These are phyloP conservation scores for Geosmithia flava DNA, from an alignment of 2,329 filamentous ascomycete genomes.

Conservation along the genomic window DNA sequence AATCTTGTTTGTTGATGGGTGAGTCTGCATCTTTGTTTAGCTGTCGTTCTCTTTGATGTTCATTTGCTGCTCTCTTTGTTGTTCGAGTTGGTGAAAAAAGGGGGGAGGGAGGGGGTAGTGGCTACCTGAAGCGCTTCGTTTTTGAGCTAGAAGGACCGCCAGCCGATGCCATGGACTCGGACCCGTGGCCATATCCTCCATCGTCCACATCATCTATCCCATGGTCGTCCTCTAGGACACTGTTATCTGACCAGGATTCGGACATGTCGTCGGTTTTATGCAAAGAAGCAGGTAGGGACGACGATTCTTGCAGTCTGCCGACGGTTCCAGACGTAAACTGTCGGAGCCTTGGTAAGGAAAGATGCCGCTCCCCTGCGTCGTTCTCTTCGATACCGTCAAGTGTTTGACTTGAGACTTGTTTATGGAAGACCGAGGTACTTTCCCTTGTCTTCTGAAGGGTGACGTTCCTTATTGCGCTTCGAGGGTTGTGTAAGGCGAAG, in stretches of 20 bases:
- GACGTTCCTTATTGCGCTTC: background rate
- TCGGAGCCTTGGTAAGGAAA: no score
- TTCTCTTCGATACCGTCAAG: background rate
- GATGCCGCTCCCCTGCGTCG: background rate
- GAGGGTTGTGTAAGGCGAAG: background rate
- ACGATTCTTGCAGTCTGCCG: background rate
- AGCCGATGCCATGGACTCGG: slow-evolving; percentile 36
- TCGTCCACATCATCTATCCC: slow-evolving; percentile 22
- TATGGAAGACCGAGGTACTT: background rate
- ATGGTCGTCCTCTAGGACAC: slow-evolving; percentile 42
- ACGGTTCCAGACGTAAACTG: background rate
- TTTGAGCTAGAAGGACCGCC: slow-evolving; percentile 48
- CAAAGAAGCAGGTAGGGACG: background rate
- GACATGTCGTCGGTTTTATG: background rate
- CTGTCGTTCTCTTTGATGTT: background rate
- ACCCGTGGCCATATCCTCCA: slow-evolving; percentile 5
- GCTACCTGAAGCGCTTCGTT: slow-evolving; percentile 70
- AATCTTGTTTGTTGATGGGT: slow-evolving; percentile 97
- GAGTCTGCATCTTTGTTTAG: slow-evolving; percentile 41
- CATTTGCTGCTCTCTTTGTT: no score
- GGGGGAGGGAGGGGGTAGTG: background rate
- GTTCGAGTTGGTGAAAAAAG: background rate
- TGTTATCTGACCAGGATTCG: background rate
- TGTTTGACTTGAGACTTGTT: background rate
- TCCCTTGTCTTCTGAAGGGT: background rate